phyloP scores from a whole-genome alignment of 805 yeast species.

The Kodamaea lidongshanica region DNA sequence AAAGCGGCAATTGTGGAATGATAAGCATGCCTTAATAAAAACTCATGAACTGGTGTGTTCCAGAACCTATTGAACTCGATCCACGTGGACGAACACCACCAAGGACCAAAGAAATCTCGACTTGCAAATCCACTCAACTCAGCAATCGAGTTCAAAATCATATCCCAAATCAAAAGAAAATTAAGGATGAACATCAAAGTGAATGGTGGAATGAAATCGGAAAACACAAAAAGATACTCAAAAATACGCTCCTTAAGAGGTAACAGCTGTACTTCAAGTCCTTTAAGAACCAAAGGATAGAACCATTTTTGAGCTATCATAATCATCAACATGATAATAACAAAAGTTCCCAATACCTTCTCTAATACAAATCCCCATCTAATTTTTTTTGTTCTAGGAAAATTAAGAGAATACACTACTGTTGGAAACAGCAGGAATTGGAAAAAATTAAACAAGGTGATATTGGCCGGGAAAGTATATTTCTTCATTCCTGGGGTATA shows the following conservation, averaged over 20 bases:
- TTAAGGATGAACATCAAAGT: constrained; percentile 66
- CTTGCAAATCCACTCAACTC: constrained; percentile 85
- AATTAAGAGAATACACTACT: constrained; percentile 73
- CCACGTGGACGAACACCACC: constrained; percentile 98
- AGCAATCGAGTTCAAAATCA: constrained; percentile 82
- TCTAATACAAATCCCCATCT: constrained; percentile 63
- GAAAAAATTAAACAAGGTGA: constrained; percentile 61
- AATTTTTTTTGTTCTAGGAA: constrained; percentile 66
- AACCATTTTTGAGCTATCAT: constrained; percentile 67
- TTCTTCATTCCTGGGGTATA: constrained; percentile 5
- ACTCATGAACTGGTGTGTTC: constrained; percentile 91
- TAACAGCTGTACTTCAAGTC: constrained; percentile 46
- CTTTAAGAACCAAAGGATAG: constrained; percentile 65
- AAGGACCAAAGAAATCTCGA: constrained; percentile 87
- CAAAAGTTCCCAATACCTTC: constrained; percentile 77
- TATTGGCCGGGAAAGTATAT: constrained; percentile 62
- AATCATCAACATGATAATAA: constrained; percentile 79
- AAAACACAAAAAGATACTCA: constrained; percentile 51
- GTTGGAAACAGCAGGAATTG: constrained; percentile 86
- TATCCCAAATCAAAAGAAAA: constrained; percentile 93
- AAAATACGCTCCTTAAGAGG: constrained; percentile 41
- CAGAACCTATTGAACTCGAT: constrained; percentile 88
- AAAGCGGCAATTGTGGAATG: constrained; percentile 81
- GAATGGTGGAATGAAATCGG: constrained; percentile 79
- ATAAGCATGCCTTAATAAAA: constrained; percentile 86